Percentiles rank a stretch among this genome's conserved stretches.
Evolutionary conservation across 2,329 filamentous ascomycete species (phyloP).

Genomic region (Aspergillus hiratsukae): DNA sequence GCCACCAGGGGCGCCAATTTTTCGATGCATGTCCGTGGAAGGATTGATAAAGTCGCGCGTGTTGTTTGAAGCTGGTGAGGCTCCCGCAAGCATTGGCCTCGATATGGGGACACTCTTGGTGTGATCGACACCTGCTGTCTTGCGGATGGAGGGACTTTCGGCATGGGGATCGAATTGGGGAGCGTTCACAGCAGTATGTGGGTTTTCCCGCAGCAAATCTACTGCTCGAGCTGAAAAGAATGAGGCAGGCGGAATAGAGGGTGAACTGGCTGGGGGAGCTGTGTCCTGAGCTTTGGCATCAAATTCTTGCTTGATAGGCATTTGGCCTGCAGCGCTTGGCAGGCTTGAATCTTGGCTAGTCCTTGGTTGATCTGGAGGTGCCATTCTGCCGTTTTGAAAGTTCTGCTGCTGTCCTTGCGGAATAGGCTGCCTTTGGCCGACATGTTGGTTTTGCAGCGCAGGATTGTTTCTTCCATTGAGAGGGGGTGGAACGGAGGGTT

Average conservation of each 20-base stretch:
- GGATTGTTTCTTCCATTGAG: conserved; percentile 18
- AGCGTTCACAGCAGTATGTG: conserved; percentile 39
- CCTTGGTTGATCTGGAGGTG: conserved; percentile 14
- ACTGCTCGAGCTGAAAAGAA: conserved; percentile 70
- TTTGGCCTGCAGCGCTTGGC: conserved; percentile 13
- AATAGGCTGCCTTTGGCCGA: conserved; percentile 14
- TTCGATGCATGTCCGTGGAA: conserved; percentile 30
- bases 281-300: conserved; percentile 18
- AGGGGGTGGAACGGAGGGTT: conserved; percentile 19
- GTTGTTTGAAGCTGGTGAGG: conserved; percentile 29
- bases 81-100: conserved; percentile 37
- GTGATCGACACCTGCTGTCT: conserved; percentile 84
- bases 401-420: conserved; percentile 17
- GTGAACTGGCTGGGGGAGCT: conserved; percentile 26
- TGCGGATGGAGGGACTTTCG: conserved; percentile 80
- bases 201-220: conserved; percentile 52
- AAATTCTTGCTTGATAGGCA: conserved; percentile 24
- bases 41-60: conserved; percentile 35
- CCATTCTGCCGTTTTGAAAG: conserved; percentile 15
- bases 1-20: conserved; percentile 31
- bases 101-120: conserved; percentile 68
- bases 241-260: conserved; percentile 45
- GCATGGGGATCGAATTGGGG: conserved; percentile 67
- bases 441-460: conserved; percentile 11
- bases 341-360: conserved; percentile 7